Evolutionary conservation across 2,329 filamentous ascomycete species (phyloP).

Genomic region (Penicillium sclerotigenum): DNA sequence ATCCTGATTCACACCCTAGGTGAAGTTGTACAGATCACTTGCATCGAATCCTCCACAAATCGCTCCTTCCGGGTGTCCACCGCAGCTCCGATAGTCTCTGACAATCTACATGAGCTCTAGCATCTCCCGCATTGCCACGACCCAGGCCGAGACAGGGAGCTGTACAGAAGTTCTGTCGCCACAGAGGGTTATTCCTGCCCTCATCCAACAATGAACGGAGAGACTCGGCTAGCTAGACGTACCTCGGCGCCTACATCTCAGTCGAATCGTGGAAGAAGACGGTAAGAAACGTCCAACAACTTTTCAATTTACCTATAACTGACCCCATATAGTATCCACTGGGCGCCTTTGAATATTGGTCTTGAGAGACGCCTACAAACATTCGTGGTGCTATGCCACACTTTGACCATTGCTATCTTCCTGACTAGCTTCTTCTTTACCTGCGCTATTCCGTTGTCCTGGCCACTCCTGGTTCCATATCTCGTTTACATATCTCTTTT

Average conservation of each 20-base stretch:
- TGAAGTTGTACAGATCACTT: neutral
- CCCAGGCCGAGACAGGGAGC: neutral
- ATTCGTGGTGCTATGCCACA: conserved; percentile 71
- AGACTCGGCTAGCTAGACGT: neutral
- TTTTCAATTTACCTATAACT: neutral
- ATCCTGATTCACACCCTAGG: neutral
- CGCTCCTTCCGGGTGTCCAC: neutral
- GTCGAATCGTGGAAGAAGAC: conserved; percentile 1
- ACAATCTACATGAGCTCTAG: neutral
- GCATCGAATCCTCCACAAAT: neutral
- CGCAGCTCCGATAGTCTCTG: neutral
- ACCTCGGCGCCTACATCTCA: neutral
- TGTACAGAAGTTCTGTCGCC: neutral
- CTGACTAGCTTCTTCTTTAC: conserved; percentile 85
- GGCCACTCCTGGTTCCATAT: conserved; percentile 76
- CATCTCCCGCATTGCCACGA: neutral
- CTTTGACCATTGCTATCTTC: conserved; percentile 65
- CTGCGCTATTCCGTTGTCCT: conserved; percentile 85
- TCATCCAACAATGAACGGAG: conserved; percentile 2
- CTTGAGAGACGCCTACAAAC: conserved; percentile 71
- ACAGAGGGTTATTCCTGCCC: neutral
- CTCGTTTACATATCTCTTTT: conserved; percentile 73
- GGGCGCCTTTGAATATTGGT: conserved; percentile 75
- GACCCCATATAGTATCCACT: conserved; percentile 61
- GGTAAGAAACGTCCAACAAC: neutral